Base-by-base conservation (phyloP, 2,329 filamentous ascomycete genomes). In the Passalora sequoiae region DNA sequence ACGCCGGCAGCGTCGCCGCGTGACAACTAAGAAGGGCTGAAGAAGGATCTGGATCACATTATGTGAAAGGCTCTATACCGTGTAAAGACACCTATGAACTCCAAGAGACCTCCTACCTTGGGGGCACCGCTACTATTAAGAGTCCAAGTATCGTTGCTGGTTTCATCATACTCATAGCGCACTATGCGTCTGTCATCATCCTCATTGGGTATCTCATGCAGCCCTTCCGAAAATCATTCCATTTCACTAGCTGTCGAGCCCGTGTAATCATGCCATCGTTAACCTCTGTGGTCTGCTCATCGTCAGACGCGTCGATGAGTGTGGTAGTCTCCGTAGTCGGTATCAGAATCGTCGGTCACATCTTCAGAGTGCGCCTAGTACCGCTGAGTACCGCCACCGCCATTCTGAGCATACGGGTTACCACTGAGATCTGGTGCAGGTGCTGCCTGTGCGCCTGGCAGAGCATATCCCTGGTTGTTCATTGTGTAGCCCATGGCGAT, bases 361-460 rank as follows among this genome's bases (percentile, higher is more conserved):
- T 36, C 33, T 20, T 36, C 33, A 25, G 29, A 27, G 13, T 36
- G 20, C 33, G 33, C 33, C 50, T 50, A 53, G 31, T 49, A 43
- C 42, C 47, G 40, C 43, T 47, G 44, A 33, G 28, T 17, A 21
- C 43, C 40, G 24, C 43, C 44, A 29, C 40, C 43, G 7, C 36
- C 20, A n/a, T 51, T 43, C n/a, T n/a, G n/a, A 35, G 59, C 59
- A 47, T 63, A 63, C 4, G 60, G 60, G 44, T 63, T 63, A 28
- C 60, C 60, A 40, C 60, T 62, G 31, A 57, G 48, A 39, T 63
- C 60, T n/a, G 49, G 42, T 29, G 50, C 43, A 39, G 55, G 52
- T 12, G 43, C 37, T 21, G 13, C 20, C 17, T 33, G 33, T 22
- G 38, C 36, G 17, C 44, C 48, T 27, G 49, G 38, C 30, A 44